Evolutionary conservation across 306 rosid species (phyloP), one percentile per base, ranked within the genome.

Genomic region (Ammopiptanthus mongolicus): DNA sequence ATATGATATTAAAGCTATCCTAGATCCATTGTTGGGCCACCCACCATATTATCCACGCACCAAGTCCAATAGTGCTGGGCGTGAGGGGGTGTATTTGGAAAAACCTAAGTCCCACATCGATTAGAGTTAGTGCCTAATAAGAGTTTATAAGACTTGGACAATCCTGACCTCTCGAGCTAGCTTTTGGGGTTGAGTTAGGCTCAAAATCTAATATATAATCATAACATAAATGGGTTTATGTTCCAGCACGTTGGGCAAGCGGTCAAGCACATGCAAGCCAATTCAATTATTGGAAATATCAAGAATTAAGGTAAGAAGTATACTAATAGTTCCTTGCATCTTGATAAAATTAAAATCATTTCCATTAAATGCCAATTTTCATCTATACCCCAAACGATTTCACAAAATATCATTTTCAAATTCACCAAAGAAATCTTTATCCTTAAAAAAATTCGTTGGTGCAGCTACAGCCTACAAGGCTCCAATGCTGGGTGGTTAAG

Each of bases 301-400:
- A 33, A 28, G 53, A 62, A 62, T 22, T 51, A 62, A 47, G 50
- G 58, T 8, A 47, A 28, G 44, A 47, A 44, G 64, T 47, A 69
- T 22, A 64, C 15, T 52, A 39, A 15, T 25, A 6, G 47, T 47
- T 76, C 75, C 22, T 68, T 3, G 62, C 31, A 42, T 31, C 39
- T 77, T 42, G 61, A 34, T 57, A 67, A 67, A 77, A 57, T 58
- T 67, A 58, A 68, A 67, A 44, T 46, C 11, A 34, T 33, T 77
- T 46, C 42, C 19, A 60, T 15, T 58, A 61, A 44, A 50, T 31
- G 8, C 21, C 73, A 22, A 41, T 22, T 64, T 15, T 39, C 53
- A 52, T 65, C 80, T 15, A 3, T 78, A 37, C 6, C 77, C 25
- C 63, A 48, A 14, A 44, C 18, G 33, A 69, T 17, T 41, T 71